Percentiles rank a stretch among this genome's conserved stretches.
Evolutionary conservation across 257 asterid genomes (phyloP).

Genomic region (Rubia yunnanensis): DNA sequence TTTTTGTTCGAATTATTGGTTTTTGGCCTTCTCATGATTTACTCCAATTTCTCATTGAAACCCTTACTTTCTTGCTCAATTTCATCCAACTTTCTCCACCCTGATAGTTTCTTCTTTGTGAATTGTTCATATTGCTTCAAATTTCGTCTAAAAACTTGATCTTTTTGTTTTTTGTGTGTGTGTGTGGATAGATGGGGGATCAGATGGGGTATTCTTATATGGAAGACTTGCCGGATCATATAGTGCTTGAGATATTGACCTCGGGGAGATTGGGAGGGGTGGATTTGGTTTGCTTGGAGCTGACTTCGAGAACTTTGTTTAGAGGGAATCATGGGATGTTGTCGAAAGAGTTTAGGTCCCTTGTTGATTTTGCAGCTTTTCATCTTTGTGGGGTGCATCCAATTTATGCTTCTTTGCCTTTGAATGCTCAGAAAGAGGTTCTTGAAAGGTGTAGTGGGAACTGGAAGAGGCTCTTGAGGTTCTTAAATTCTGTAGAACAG

Average conservation of each 20-base stretch:
- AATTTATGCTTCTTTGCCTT: constrained; percentile 38
- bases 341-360: constrained; percentile 50
- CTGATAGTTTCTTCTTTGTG: constrained; percentile 24
- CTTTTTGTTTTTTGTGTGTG: constrained; percentile 6
- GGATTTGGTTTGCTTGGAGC: constrained; percentile 59
- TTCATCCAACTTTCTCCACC: constrained; percentile 41
- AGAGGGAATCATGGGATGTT: constrained; percentile 37
- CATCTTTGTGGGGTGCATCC: constrained; percentile 55
- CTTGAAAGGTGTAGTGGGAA: constrained; percentile 47
- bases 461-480: constrained; percentile 68
- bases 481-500: constrained; percentile 66
- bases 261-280: constrained; percentile 52
- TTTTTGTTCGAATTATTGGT: constrained; percentile 10
- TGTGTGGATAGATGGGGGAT: constrained; percentile 41
- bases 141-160: constrained; percentile 43
- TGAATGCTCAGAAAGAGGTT: constrained; percentile 35
- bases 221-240: constrained; percentile 70
- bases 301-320: constrained; percentile 44
- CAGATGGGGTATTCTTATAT: constrained; percentile 31
- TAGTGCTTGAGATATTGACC: constrained; percentile 57
- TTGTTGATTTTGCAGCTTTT: constrained; percentile 64
- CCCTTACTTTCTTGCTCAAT: constrained; percentile 35
- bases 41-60: constrained; percentile 21
- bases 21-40: constrained; percentile 37
- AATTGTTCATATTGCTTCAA: constrained; percentile 32